Percentiles rank a stretch among this genome's conserved stretches.
These are phyloP conservation scores for Mucor circinelloides DNA, from an alignment of 371 early-diverging fungal genomes.

Conservation along the genomic window DNA sequence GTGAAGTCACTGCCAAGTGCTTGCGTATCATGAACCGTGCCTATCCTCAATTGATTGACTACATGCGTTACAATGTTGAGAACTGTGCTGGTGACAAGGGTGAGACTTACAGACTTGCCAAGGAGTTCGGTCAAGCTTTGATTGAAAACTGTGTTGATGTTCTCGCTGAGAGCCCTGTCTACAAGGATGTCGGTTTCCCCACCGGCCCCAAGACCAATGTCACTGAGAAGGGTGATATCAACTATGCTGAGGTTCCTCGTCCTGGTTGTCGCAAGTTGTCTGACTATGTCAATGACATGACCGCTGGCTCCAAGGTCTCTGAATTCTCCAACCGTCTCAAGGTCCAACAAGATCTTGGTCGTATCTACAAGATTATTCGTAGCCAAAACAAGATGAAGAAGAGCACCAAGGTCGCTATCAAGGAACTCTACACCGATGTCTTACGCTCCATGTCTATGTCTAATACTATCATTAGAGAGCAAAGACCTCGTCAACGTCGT, in stretches of 20 bases:
- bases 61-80: conserved; percentile 86
- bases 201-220: conserved; percentile 83
- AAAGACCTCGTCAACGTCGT: conserved; percentile 52
- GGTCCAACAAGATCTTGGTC: conserved; percentile 77
- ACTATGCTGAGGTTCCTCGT: conserved; percentile 81
- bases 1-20: conserved; percentile 91
- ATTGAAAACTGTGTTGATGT: conserved; percentile 89
- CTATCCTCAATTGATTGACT: conserved; percentile 77
- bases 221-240: conserved; percentile 79
- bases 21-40: conserved; percentile 93
- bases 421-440: conserved; percentile 74
- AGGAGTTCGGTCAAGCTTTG: conserved; percentile 80
- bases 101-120: conserved; percentile 82
- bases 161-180: conserved; percentile 77
- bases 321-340: conserved; percentile 73
- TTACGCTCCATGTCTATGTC: conserved; percentile 78
- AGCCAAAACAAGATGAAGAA: conserved; percentile 76
- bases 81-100: conserved; percentile 76
- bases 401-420: conserved; percentile 70
- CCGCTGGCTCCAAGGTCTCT: conserved; percentile 70
- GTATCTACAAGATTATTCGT: conserved; percentile 81
- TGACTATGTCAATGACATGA: conserved; percentile 74
- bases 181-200: conserved; percentile 81
- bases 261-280: conserved; percentile 68
- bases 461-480: conserved; percentile 64